Evolutionary conservation across 2,329 filamentous ascomycete species (phyloP).

Genomic region (Fusarium tricinctum): DNA sequence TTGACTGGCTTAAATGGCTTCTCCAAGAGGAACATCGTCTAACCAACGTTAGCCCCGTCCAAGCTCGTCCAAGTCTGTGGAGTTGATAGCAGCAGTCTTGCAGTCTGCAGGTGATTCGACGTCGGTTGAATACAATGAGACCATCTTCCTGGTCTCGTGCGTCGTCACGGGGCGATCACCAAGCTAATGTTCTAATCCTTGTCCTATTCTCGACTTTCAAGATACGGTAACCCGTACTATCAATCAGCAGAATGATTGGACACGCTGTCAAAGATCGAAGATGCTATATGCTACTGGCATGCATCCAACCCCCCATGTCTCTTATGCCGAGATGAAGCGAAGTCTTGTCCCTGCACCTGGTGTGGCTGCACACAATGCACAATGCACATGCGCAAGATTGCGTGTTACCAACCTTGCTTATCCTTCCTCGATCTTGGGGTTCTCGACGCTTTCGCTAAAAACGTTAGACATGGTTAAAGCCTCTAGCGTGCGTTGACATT

Average conservation of each 20-base stretch:
- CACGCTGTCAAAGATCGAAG: not conserved
- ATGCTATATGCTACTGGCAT: not conserved
- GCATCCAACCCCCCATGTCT: slow-evolving; percentile 11
- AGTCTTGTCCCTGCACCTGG: slow-evolving; percentile 17
- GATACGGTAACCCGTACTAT: slow-evolving; percentile 12
- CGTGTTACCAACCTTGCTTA: slow-evolving; percentile 15
- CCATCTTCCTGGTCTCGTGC: slow-evolving; percentile 40
- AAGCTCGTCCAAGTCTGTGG: slow-evolving; percentile 19
- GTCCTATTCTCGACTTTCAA: slow-evolving; percentile 17
- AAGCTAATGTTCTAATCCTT: slow-evolving; percentile 12
- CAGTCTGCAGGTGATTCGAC: slow-evolving; percentile 45
- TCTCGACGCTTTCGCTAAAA: slow-evolving; percentile 8
- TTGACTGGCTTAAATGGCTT: slow-evolving; percentile 12
- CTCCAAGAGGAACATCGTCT: slow-evolving; percentile 24
- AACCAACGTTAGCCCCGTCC: not conserved
- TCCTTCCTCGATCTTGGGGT: slow-evolving; percentile 16
- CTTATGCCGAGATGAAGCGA: slow-evolving; percentile 45
- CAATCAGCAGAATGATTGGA: slow-evolving; percentile 14
- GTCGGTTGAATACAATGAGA: slow-evolving; percentile 19
- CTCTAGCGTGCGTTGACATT: slow-evolving; percentile 21
- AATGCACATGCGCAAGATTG: slow-evolving; percentile 1
- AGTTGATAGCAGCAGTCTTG: slow-evolving; percentile 22
- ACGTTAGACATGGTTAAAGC: slow-evolving; percentile 17
- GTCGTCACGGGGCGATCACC: slow-evolving; percentile 38
- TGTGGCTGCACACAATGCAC: slow-evolving; percentile 19